Evolutionary conservation across 306 rosid genomes (phyloP).

Genomic region (Morella rubra): DNA sequence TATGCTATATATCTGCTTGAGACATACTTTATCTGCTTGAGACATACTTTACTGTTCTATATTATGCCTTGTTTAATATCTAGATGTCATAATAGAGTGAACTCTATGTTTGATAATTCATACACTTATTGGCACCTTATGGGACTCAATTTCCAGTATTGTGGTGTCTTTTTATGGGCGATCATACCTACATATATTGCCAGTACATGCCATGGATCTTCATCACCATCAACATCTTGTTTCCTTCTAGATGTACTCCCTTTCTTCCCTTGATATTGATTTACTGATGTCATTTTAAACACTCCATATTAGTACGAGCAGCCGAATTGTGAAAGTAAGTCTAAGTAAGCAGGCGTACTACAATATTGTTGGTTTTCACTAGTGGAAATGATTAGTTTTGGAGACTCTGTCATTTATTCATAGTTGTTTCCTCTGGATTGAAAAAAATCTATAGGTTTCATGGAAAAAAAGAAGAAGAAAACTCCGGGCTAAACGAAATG

Average conservation of each 20-base stretch:
- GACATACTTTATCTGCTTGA: too few species aligned
- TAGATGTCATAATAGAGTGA: neutral
- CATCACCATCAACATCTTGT: neutral
- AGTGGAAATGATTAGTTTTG: neutral
- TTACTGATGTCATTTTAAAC: neutral
- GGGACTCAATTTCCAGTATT: neutral
- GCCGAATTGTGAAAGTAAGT: neutral
- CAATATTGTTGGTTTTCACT: neutral
- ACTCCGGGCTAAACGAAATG: neutral
- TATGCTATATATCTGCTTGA: neutral
- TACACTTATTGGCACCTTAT: neutral
- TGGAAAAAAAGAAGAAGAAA: neutral
- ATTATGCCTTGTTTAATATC: neutral
- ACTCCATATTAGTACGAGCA: neutral
- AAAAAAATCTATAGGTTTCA: neutral
- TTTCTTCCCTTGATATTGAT: neutral
- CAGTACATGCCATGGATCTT: neutral
- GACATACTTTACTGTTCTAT: neutral
- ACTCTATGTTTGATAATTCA: neutral
- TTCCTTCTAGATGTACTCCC: neutral
- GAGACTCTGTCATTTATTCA: neutral
- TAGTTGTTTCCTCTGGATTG: neutral
- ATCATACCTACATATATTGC: neutral
- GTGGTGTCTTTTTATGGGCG: neutral
- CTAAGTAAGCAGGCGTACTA: neutral